phyloP scores from a whole-genome alignment of 148 eudicot genomes.

The Persicaria maculosa region DNA sequence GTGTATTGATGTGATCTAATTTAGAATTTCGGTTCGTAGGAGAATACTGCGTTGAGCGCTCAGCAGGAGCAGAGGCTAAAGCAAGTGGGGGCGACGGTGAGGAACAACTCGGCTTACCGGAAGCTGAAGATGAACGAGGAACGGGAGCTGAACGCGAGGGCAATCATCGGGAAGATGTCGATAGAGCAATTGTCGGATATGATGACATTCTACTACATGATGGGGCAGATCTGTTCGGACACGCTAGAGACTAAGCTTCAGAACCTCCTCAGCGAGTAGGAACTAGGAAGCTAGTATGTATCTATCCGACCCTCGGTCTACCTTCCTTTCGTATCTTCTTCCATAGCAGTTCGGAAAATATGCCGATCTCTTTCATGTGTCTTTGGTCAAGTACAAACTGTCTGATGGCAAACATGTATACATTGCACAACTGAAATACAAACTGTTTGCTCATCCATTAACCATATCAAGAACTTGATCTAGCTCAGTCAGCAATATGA shows the following conservation, averaged over 20 bases:
- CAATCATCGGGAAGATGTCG: slow-evolving; percentile 34
- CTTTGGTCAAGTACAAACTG: too few relatives aligned
- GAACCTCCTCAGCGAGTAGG: slow-evolving; percentile 15
- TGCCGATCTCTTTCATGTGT: too few relatives aligned
- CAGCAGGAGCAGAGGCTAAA: slow-evolving; percentile 41
- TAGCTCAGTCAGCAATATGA: too few relatives aligned
- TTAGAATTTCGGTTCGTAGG: slow-evolving; percentile 14
- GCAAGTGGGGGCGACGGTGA: slow-evolving; percentile 47
- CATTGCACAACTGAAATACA: too few relatives aligned
- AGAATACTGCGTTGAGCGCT: slow-evolving; percentile 31
- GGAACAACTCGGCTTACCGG: slow-evolving; percentile 25
- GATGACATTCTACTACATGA: slow-evolving; percentile 38
- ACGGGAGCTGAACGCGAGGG: slow-evolving; percentile 28
- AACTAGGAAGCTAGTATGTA: neutral
- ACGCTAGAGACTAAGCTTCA: slow-evolving; percentile 36
- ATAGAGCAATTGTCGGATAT: slow-evolving; percentile 35
- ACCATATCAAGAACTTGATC: too few relatives aligned
- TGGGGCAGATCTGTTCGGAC: slow-evolving; percentile 39
- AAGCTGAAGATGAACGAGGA: slow-evolving; percentile 35
- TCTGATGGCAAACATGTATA: too few relatives aligned
- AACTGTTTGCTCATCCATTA: too few relatives aligned
- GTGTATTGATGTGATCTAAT: too few relatives aligned
- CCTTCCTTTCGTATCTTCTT: too few relatives aligned
- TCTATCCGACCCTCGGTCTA: too few relatives aligned
- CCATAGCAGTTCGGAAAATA: too few relatives aligned